A percentile compares a stretch with the other conserved stretches of the same genome.
Conservation (phyloP, 345 rosid genomes). For the Lenwebbia sp. region DNA sequence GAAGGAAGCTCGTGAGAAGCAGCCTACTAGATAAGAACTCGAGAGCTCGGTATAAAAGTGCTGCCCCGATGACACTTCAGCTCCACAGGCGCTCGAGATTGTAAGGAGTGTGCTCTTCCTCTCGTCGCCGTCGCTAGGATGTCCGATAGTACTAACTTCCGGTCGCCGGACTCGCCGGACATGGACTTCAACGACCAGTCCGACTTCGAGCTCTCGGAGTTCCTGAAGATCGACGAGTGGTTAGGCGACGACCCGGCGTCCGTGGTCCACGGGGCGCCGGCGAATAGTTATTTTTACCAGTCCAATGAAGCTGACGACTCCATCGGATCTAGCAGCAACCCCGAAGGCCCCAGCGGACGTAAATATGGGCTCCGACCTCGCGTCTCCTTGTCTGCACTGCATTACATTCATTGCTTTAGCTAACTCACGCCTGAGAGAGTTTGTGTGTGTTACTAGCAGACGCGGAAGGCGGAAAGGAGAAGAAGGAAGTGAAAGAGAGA, state of each 20-base stretch:
- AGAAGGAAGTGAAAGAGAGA: constrained; percentile 38
- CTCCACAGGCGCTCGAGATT: background rate
- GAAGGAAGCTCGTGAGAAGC: constrained; percentile 25
- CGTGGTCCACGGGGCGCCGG: constrained; percentile 5
- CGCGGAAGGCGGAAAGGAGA: constrained; percentile 16
- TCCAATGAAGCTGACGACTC: constrained; percentile 12
- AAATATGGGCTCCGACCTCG: background rate
- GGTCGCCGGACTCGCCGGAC: constrained; percentile 13
- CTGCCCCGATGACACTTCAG: background rate
- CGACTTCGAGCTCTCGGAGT: constrained; percentile 44
- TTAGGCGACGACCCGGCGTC: constrained; percentile 21
- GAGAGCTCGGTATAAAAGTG: background rate
- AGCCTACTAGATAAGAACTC: background rate
- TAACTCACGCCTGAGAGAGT: background rate
- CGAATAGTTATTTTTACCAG: constrained; percentile 8
- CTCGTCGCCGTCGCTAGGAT: background rate
- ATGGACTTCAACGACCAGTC: constrained; percentile 18
- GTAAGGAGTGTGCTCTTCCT: background rate
- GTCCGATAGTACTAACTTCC: constrained; percentile 1
- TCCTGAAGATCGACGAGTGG: constrained; percentile 44
- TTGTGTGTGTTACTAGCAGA: background rate
- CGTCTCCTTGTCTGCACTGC: background rate
- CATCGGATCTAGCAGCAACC: constrained; percentile 16
- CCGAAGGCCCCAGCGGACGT: constrained; percentile 1
- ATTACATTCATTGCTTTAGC: background rate